Percentiles rank a stretch among this genome's conserved stretches.
phyloP scores from a whole-genome alignment of 164 flowering plant genomes.

The Umbellularia californica region DNA sequence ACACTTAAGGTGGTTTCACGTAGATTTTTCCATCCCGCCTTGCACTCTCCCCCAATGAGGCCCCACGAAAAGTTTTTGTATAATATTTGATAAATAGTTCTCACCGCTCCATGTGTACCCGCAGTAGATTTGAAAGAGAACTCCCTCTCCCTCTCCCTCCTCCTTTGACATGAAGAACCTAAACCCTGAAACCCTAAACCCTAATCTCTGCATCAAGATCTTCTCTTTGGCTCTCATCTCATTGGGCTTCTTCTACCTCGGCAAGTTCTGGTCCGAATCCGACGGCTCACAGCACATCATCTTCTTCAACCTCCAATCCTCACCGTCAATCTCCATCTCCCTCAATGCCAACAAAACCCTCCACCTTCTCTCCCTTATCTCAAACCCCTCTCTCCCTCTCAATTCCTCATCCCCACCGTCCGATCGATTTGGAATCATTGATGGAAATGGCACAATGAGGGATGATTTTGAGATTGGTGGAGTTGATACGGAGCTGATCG shows the following conservation, averaged over 20 bases:
- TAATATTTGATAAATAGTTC: too few species aligned
- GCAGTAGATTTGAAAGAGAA: too few species aligned
- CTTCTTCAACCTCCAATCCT: slow-evolving; percentile 35
- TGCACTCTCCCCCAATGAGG: too few species aligned
- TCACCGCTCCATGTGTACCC: too few species aligned
- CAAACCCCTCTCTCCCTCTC: slow-evolving; percentile 15
- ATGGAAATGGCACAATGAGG: slow-evolving; percentile 78
- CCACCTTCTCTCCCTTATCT: slow-evolving; percentile 28
- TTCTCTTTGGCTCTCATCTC: slow-evolving; percentile 37
- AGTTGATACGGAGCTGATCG: slow-evolving; percentile 56
- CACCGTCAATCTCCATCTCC: slow-evolving; percentile 38
- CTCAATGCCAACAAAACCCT: slow-evolving; percentile 38
- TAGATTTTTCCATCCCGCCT: too few species aligned
- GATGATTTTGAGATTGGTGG: slow-evolving; percentile 84
- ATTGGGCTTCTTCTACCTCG: slow-evolving; percentile 63
- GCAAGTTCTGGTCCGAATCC: slow-evolving; percentile 70
- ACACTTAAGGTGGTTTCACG: too few species aligned
- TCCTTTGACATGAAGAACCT: too few species aligned
- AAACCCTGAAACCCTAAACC: too few species aligned
- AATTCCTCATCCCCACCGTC: slow-evolving; percentile 42
- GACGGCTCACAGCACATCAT: slow-evolving; percentile 47
- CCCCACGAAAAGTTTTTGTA: too few species aligned
- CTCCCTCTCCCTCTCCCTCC: too few species aligned
- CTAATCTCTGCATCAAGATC: slow-evolving; percentile 29
- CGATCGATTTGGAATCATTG: slow-evolving; percentile 63